Evolutionary conservation across 164 flowering plant species (phyloP).

Genomic region (Warburgia ugandensis): DNA sequence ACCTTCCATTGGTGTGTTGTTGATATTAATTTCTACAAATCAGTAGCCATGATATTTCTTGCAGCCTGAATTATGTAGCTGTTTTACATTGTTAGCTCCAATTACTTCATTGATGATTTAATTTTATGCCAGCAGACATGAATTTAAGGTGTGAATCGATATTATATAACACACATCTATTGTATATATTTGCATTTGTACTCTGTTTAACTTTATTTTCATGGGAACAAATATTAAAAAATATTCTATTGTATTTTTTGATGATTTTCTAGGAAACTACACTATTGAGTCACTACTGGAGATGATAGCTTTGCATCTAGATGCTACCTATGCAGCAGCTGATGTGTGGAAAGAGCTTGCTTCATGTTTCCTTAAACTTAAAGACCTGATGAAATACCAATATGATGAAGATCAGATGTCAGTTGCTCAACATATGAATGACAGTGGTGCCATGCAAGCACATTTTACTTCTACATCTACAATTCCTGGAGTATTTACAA

Average conservation of each 20-base stretch:
- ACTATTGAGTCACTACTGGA: slow-evolving; percentile 38
- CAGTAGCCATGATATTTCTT: too few relatives aligned
- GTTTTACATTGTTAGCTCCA: too few relatives aligned
- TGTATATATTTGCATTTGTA: too few relatives aligned
- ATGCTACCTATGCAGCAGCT: slow-evolving; percentile 44
- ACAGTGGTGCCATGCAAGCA: slow-evolving; percentile 9
- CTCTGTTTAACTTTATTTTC: too few relatives aligned
- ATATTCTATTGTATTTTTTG: slow-evolving; percentile 1
- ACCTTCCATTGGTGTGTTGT: too few relatives aligned
- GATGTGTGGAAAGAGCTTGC: slow-evolving; percentile 62
- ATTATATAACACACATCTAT: too few relatives aligned
- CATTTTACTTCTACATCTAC: slow-evolving; percentile 7
- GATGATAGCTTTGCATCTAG: slow-evolving; percentile 77
- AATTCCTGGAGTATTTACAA: slow-evolving; percentile 32
- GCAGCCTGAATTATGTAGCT: too few relatives aligned
- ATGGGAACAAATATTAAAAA: too few relatives aligned
- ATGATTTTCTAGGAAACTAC: slow-evolving; percentile 53
- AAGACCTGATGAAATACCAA: slow-evolving; percentile 10
- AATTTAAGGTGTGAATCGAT: too few relatives aligned
- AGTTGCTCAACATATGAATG: slow-evolving; percentile 21
- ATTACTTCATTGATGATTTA: too few relatives aligned
- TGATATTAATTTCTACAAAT: too few relatives aligned
- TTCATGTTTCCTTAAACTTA: slow-evolving; percentile 43
- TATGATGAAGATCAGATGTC: slow-evolving; percentile 59
- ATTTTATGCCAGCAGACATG: too few relatives aligned